Conservation (phyloP, 106 monocot genomes). For the Allium sativum region DNA sequence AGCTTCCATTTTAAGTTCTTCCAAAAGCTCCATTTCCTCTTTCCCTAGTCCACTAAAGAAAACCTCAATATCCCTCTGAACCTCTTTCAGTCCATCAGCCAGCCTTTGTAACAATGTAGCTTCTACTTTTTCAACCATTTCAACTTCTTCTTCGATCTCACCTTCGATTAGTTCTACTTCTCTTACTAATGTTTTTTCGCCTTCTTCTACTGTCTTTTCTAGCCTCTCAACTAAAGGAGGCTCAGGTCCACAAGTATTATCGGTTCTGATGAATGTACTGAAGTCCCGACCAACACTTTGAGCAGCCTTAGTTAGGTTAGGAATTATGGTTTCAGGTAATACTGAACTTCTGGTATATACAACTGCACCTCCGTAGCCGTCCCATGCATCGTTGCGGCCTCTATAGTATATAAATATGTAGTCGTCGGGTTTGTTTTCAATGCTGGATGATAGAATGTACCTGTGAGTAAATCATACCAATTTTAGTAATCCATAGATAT, state of each 20-base stretch:
- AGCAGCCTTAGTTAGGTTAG: constrained; percentile 70
- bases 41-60: constrained; percentile 47
- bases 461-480: constrained; percentile 13
- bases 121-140: constrained; percentile 50
- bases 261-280: constrained; percentile 63
- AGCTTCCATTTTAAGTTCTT: constrained; percentile 80
- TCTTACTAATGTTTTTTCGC: constrained; percentile 75
- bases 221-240: constrained; percentile 81
- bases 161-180: constrained; percentile 79
- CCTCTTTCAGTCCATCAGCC: constrained; percentile 45
- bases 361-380: constrained; percentile 90
- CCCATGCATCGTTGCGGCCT: constrained; percentile 96
- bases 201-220: constrained; percentile 87
- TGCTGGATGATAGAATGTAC: constrained; percentile 83
- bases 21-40: constrained; percentile 87
- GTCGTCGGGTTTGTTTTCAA: constrained; percentile 71
- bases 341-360: constrained; percentile 67
- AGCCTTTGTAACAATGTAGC: constrained; percentile 44
- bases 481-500: not conserved
- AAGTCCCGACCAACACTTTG: constrained; percentile 64
- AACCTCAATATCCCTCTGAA: constrained; percentile 42
- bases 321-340: constrained; percentile 63
- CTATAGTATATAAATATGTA: constrained; percentile 85
- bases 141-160: constrained; percentile 57
- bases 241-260: constrained; percentile 88